Conservation (phyloP, 2,329 filamentous ascomycete species). For the Aspergillus pseudoglaucus region DNA sequence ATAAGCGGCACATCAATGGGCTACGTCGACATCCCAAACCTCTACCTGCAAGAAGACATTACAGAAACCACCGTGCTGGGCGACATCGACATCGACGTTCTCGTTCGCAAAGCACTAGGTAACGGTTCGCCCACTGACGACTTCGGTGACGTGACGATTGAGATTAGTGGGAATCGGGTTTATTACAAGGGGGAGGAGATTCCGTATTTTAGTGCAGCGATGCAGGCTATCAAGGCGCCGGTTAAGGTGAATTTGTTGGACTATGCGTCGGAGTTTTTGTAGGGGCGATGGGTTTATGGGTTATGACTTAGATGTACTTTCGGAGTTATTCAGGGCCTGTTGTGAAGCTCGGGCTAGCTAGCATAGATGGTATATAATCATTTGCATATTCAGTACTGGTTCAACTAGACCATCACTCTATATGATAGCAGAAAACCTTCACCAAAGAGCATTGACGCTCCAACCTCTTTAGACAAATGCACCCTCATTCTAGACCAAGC, state of each 20-base stretch:
- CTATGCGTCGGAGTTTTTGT: conserved; percentile 10
- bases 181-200: conserved; percentile 20
- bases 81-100: conserved; percentile 11
- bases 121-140: conserved; percentile 1
- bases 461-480: neutral
- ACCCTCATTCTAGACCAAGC: no score
- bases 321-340: no score
- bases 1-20: conserved; percentile 13
- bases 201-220: conserved; percentile 19
- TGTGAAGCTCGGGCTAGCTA: no score
- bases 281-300: neutral
- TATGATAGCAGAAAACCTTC: no score
- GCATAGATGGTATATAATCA: no score
- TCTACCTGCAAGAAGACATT: conserved; percentile 11
- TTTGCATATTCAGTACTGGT: no score
- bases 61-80: conserved; percentile 11
- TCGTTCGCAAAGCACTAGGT: conserved; percentile 15
- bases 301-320: no score
- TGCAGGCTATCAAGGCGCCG: conserved; percentile 14
- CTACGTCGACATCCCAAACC: conserved; percentile 17
- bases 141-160: conserved; percentile 16
- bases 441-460: neutral
- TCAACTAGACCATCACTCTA: no score
- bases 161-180: conserved; percentile 16
- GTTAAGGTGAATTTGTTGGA: conserved; percentile 14